phyloP scores from a whole-genome alignment of 2,329 filamentous ascomycete genomes.

The Diaporthe eres region DNA sequence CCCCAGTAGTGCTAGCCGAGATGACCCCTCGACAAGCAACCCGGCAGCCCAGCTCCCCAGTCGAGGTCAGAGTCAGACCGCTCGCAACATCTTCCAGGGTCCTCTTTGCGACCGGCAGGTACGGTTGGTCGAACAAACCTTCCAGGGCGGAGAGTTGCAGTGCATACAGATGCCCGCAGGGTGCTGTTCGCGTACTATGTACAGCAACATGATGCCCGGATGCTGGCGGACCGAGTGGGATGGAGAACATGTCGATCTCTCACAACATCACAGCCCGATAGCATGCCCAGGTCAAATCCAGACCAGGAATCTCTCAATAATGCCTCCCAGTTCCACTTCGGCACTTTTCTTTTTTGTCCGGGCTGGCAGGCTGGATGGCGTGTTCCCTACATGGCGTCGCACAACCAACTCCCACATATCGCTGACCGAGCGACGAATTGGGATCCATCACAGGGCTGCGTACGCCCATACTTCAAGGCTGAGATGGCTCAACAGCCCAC shows the following conservation, averaged over 20 bases:
- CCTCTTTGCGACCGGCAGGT: slow-evolving; percentile 1
- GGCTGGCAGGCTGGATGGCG: neutral
- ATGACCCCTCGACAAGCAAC: slow-evolving; percentile 34
- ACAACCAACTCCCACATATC: slow-evolving; percentile 20
- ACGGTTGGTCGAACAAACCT: neutral
- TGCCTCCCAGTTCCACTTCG: slow-evolving; percentile 13
- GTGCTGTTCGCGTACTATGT: neutral
- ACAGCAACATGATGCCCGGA: slow-evolving; percentile 6
- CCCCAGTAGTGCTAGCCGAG: slow-evolving; percentile 40
- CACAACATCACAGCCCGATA: neutral
- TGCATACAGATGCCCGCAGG: slow-evolving; percentile 17
- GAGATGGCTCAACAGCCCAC: slow-evolving; percentile 14
- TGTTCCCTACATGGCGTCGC: slow-evolving; percentile 29
- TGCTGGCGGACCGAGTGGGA: slow-evolving; percentile 19
- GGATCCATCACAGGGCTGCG: neutral
- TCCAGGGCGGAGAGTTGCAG: slow-evolving; percentile 22
- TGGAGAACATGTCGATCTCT: slow-evolving; percentile 17
- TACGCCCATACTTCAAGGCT: slow-evolving; percentile 1
- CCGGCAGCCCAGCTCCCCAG: neutral
- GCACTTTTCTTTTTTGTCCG: neutral
- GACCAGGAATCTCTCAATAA: slow-evolving; percentile 9
- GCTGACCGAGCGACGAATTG: slow-evolving; percentile 40
- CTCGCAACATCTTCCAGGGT: neutral
- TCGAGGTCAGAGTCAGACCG: slow-evolving; percentile 20
- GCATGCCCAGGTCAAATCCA: neutral